Base-by-base conservation (phyloP, 2,329 filamentous ascomycete species). In the Magnaporthiopsis rhizophila region DNA sequence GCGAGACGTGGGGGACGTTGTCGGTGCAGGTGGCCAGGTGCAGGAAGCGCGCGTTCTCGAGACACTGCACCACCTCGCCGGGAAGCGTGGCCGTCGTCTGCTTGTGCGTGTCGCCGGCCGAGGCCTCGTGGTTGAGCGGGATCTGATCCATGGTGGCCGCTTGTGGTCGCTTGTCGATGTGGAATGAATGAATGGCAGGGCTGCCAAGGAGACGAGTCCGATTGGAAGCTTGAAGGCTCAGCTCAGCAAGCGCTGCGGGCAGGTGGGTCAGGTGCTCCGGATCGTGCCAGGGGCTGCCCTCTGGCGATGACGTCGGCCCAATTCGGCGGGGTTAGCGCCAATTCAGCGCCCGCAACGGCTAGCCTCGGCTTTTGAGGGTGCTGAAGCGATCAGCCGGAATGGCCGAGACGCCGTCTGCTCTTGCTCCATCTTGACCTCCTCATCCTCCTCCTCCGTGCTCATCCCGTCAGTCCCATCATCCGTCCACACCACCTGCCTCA, bases 1-100 rank as follows among this genome's bases (percentile, higher is more conserved):
- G 86, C 53, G 92, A 96, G 69, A 98, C 91, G 75, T 98, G 92
- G 12, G 95, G 95, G 68, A 87, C 82, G 72, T 95, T 89, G 69
- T 89, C 83, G 70, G 87, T 87, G 76, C 90, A 96, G 65, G 95
- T 99, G 70, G 95, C 93, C 63, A 99, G 89, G 77, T 99, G 95
- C 69, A 99, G 91, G 79, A 97, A 99, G 71, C 94, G 89, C 62
- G 94, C 92, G 79, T 97, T 98, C 74, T 96, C 89, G 30, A 99
- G 86, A 74, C 93, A 97, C 71, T 92, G 88, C 15, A 95, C 84
- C 28, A 98, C 95, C 76, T 97, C 93, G 4, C 83, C 80, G 0
- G 95, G 95, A 2, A 98, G 84, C 11, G 84, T 83, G 65, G 83
- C 81, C 53, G 90, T 88, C 65, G 85, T 76, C 74, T 88, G 86